These are phyloP conservation scores for Phytophthora pluvialis DNA, from an alignment of 352 stramenopile species.

Conservation along the genomic window DNA sequence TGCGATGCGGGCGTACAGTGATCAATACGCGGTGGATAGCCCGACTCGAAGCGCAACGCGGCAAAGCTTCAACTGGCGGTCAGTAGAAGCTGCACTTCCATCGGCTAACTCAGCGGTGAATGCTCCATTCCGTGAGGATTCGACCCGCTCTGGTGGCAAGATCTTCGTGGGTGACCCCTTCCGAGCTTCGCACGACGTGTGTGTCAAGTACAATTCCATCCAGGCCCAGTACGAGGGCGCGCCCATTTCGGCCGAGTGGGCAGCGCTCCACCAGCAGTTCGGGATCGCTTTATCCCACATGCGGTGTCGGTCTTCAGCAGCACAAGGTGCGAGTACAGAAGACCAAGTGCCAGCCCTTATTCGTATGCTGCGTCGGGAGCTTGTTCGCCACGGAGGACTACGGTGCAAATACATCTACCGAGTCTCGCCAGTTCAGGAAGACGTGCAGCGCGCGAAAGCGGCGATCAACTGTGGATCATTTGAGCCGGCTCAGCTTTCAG, in stretches of 20 bases:
- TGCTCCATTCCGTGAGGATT: slow-evolving; percentile 8
- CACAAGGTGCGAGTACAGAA: slow-evolving; percentile 18
- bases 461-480: slow-evolving; percentile 60
- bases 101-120: slow-evolving; percentile 6
- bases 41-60: slow-evolving; percentile 6
- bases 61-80: slow-evolving; percentile 39
- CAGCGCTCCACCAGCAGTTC: slow-evolving; percentile 57
- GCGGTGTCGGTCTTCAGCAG: slow-evolving; percentile 33
- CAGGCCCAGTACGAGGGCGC: slow-evolving; percentile 61
- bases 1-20: slow-evolving; percentile 33
- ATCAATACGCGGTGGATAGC: slow-evolving; percentile 18
- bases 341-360: slow-evolving; percentile 55
- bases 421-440: slow-evolving; percentile 50
- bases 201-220: slow-evolving; percentile 65
- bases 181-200: slow-evolving; percentile 52
- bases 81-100: slow-evolving; percentile 27
- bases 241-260: slow-evolving; percentile 38
- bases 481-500: slow-evolving; percentile 34
- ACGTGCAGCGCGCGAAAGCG: slow-evolving; percentile 47
- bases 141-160: slow-evolving; percentile 13
- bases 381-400: slow-evolving; percentile 51
- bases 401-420: slow-evolving; percentile 66
- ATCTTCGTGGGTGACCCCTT: slow-evolving; percentile 63
- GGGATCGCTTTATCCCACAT: slow-evolving; percentile 53
- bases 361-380: slow-evolving; percentile 61